Evolutionary conservation across 1,139 yeast species (phyloP), one percentile per base, ranked within the genome.

Genomic region (Hyphopichia buzzinii): DNA sequence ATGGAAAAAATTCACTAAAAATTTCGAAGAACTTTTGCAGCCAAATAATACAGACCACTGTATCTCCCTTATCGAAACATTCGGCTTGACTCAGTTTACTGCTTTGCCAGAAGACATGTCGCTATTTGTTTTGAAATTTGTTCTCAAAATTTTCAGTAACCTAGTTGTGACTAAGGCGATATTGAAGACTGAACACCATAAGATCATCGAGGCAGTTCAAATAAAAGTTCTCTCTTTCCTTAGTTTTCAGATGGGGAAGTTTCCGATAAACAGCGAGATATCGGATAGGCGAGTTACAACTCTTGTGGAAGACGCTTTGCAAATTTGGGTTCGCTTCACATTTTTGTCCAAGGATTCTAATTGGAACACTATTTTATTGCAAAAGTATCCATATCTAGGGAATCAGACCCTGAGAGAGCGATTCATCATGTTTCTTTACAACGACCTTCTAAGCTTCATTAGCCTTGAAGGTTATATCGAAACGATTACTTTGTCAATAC

Each of bases 371-470:
- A 43, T 70, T 21, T 50, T 67, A 15, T 53, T 66, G 23, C 76
- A 69, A 39, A 59, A 57, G 22, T 69, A 54, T 39, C 71, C 73
- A 1, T 72, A 67, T 38, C 48, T 66, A 31, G 77, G 77, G 3
- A 67, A 67, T 41, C 40, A 55, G 0, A 50, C 52, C 17, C 70
- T 65, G 68, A 50, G 76, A 43, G 62, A 59, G 4, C 52, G 57
- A 36, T 71, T 62, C 44, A 46, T 52, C 2, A 42, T 67, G 33
- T 57, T 46, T 30, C 54, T 69, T 19, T 64, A 63, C 42, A 37
- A 46, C 11, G 57, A 56, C 28, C 49, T 66, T n/a, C 46, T 64
- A 16, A 40, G 49, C 13, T 57, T 42, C 37, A 45, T 61, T 12
- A 41, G 42, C 17, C 42, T 59, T 19, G 38, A 46, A 10, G 51